Evolutionary conservation across 495 filamentous ascomycete genomes (phyloP), one percentile per base, ranked within the genome.

Genomic region (Letharia lupina): DNA sequence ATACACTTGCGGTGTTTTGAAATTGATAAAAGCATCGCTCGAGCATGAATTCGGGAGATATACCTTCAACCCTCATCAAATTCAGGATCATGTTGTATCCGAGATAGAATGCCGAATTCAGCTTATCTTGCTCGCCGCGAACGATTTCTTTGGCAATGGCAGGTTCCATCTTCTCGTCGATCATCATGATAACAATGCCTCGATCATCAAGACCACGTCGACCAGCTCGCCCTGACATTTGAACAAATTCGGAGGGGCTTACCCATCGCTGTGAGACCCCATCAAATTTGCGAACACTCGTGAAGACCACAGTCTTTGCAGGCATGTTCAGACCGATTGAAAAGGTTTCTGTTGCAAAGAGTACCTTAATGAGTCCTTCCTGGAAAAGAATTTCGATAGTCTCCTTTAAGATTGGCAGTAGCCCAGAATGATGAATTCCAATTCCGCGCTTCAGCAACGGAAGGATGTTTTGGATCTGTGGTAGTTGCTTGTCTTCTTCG

Each of bases 31-130:
- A 98, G 71, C 95, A 98, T 68, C 87, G 83, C 77, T 96, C 91
- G 20, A 98, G 81, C 94, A 98, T 98, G 75, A 87, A 97, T 69
- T 98, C 92, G 13, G 94, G 95, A 12, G 91, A 96, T 61, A 98
- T 94, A 16, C 91, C 93, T 74, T 98, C 94, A 45, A 98, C 91
- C 77, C 94, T 83, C 80, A 96, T 89, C 61, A 98, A 78, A 70
- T 98, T 98, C 66, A 98, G 79, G 72, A 98, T 88, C 94, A 98
- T 98, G 76, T 98, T 98, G 80, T 98, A 98, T n/a, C 94, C 92
- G 15, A 98, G 82, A 73, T 98, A 89, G 79, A 98, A 98, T 18
- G 94, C 94, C 4, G 94, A 98, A 76, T 98, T 98, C 50, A 98
- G 84, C 54, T 91, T 88, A 74, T 98, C 94, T 73, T 98, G 94